Evolutionary conservation across 1,284 basidiomycete genomes (phyloP).

Genomic region (Ceratobasidium sp.): DNA sequence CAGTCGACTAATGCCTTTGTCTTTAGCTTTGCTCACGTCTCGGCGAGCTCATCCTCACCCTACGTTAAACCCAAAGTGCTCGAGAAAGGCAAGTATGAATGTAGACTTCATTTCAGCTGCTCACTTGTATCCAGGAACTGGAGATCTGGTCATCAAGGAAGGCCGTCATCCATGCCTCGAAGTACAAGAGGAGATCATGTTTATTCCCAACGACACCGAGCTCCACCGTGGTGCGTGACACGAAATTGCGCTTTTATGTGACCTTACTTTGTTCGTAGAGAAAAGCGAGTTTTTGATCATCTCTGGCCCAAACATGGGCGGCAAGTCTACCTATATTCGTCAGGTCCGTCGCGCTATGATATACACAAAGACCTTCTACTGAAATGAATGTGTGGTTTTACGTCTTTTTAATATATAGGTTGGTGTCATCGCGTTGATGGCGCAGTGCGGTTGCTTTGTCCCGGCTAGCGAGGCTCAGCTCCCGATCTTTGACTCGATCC

Average conservation of each 20-base stretch:
- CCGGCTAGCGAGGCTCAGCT: conserved; percentile 85
- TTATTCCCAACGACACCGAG: conserved; percentile 94
- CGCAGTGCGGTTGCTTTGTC: conserved; percentile 94
- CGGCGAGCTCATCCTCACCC: conserved; percentile 82
- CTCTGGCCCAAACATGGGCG: conserved; percentile 96
- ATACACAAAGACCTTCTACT: background rate
- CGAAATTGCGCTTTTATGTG: conserved; percentile 46
- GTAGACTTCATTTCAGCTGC: conserved; percentile 10
- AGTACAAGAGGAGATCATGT: conserved; percentile 92
- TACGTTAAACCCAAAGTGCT: conserved; percentile 84
- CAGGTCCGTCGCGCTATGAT: conserved; percentile 55
- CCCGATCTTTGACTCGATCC: conserved; percentile 95
- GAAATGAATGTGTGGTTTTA: conserved; percentile 7
- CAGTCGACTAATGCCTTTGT: conserved; percentile 5
- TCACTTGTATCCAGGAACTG: conserved; percentile 61
- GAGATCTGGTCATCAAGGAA: conserved; percentile 77
- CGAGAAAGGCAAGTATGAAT: conserved; percentile 64
- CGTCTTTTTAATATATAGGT: conserved; percentile 58
- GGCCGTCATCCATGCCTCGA: conserved; percentile 97
- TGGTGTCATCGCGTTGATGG: conserved; percentile 94
- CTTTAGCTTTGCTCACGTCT: conserved; percentile 85
- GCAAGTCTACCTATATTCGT: conserved; percentile 92
- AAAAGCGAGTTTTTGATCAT: conserved; percentile 88
- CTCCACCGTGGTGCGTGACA: conserved; percentile 73
- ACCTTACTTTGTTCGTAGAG: conserved; percentile 50